Evolutionary conservation across 768 basidiomycete genomes (phyloP), one percentile per base, ranked within the genome.

Genomic region (Kwoniella botswanensis): DNA sequence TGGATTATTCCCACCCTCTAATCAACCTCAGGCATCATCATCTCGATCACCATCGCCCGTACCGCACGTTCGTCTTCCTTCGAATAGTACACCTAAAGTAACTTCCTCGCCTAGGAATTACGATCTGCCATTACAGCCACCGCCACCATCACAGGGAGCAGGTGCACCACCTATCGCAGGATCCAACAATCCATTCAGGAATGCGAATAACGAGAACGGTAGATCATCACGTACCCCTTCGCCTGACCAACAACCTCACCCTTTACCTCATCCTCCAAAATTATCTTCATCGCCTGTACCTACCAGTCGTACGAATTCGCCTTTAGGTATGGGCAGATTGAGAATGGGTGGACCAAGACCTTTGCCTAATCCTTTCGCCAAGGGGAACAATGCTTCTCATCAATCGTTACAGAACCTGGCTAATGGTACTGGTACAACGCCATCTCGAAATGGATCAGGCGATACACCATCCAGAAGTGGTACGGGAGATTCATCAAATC

Each of bases 161-260:
- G 53, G 56, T 11, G 65, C 42, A 26, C 2, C 46, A 10, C 55
- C 55, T 43, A 67, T 35, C 6, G 22, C 57, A 10, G 55, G 46
- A 17, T 66, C 55, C 17, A 46, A 44, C 7, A 61, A 60, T 52
- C 71, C 84, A 9, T 65, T 71, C 65, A 65, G 59, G 21, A 65
- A 50, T 22, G 22, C 63, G 5, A 54, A 61, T 22, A 21, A 26
- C n/a, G 67, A 54, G 41, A 18, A 13, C n/a, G 58, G 29, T 2
- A 26, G 58, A 41, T 85, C 86, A 9, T 90, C 92, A 13, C 87
- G 90, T 29, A 89, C 91, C 21, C 91, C 93, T 13, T 92, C 92
- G 10, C 92, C 90, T 1, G 88, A 88, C 18, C 44, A 44, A 26
- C 86, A 63, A 6, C 46, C 18, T 42, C 72, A 73, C 57, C 67